These are phyloP conservation scores for Dipteronia dyeriana DNA, from an alignment of 345 rosid genomes.

Conservation along the genomic window DNA sequence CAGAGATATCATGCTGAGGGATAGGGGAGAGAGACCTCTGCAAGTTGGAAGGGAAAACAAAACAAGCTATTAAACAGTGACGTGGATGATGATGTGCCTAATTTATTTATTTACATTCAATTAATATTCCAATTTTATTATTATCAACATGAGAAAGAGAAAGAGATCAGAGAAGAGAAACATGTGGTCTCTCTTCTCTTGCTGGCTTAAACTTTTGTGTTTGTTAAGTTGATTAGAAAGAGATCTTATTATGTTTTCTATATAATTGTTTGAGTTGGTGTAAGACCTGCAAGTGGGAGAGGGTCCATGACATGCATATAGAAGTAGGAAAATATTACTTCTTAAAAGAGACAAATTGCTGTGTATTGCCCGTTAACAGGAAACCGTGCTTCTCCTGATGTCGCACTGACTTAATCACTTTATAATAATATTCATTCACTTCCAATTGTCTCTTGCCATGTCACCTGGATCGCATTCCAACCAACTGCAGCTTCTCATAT, in stretches of 20 bases:
- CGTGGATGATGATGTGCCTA: conserved; percentile 37
- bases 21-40: conserved; percentile 45
- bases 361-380: not conserved
- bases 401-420: not conserved
- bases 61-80: conserved; percentile 32
- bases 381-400: not conserved
- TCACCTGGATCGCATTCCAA: too few species aligned
- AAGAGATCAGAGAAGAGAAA: not conserved
- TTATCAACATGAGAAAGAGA: not conserved
- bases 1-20: conserved; percentile 34
- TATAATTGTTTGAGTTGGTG: conserved; percentile 9
- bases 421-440: not conserved
- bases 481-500: too few species aligned
- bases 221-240: conserved; percentile 10
- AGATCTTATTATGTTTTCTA: not conserved
- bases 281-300: conserved; percentile 7
- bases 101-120: not conserved
- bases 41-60: conserved; percentile 44
- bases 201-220: conserved; percentile 15
- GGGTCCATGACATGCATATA: not conserved
- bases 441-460: not conserved
- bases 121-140: not conserved
- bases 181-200: conserved; percentile 1
- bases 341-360: not conserved
- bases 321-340: not conserved